phyloP scores from a whole-genome alignment of 1,284 basidiomycete genomes.

The Macrocystidia cucumis region DNA sequence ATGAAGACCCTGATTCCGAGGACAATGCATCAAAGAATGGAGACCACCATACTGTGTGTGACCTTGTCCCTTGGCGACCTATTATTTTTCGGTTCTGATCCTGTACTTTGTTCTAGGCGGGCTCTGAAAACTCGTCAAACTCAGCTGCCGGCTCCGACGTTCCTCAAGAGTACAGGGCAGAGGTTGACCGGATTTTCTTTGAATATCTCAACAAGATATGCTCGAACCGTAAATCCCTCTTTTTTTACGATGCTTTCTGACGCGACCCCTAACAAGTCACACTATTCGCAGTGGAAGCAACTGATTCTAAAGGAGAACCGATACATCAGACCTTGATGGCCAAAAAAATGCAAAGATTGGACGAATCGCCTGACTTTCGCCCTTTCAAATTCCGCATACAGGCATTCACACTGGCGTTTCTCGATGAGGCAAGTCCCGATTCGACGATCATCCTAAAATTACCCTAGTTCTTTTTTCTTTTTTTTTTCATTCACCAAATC shows the following conservation, averaged over 20 bases:
- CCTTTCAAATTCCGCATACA: slow-evolving; percentile 99
- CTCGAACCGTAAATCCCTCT: slow-evolving; percentile 70
- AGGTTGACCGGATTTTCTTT: slow-evolving; percentile 89
- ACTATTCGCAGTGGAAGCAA: slow-evolving; percentile 92
- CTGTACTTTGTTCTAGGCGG: slow-evolving; percentile 11
- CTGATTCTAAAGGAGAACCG: slow-evolving; percentile 91
- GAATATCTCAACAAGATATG: slow-evolving; percentile 86
- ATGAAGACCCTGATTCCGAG: slow-evolving; percentile 20
- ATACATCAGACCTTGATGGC: slow-evolving; percentile 99
- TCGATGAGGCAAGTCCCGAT: slow-evolving; percentile 72
- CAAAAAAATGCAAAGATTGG: slow-evolving; percentile 94
- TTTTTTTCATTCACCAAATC: slow-evolving; percentile 13
- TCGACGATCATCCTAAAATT: slow-evolving; percentile 1
- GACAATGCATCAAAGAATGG: slow-evolving; percentile 19
- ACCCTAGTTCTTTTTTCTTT: slow-evolving; percentile 6
- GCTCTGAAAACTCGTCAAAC: slow-evolving; percentile 14
- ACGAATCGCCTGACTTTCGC: slow-evolving; percentile 93
- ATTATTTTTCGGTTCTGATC: slow-evolving; percentile 8
- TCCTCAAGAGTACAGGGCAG: slow-evolving; percentile 71
- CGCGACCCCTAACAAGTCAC: slow-evolving; percentile 8
- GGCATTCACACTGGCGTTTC: slow-evolving; percentile 95
- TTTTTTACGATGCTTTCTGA: slow-evolving; percentile 5
- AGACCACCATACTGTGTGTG: too few species aligned
- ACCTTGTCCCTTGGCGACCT: too few species aligned
- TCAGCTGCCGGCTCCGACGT: slow-evolving; percentile 49